phyloP scores from a whole-genome alignment of 805 yeast genomes.

The Saccharomycopsis sp. region DNA sequence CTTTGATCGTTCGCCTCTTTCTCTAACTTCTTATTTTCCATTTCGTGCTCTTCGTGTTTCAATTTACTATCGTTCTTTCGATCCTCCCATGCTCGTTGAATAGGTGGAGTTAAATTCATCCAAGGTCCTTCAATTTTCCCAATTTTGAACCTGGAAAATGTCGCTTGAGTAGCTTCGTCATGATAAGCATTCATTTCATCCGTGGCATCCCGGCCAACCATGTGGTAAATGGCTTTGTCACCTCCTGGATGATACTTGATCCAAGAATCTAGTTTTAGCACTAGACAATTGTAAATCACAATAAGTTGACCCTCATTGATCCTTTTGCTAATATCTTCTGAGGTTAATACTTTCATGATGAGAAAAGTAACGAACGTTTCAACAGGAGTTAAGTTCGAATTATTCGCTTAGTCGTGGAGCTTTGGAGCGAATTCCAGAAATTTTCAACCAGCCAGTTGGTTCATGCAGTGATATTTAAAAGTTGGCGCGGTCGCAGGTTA shows the following conservation, averaged over 20 bases:
- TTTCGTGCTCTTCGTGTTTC: too few relatives aligned
- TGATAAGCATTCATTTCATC: slow-evolving; percentile 89
- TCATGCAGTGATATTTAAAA: too few relatives aligned
- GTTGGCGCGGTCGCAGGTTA: too few relatives aligned
- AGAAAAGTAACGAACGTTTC: not conserved
- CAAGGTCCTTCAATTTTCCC: slow-evolving; percentile 61
- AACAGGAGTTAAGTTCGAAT: not conserved
- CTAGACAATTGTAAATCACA: slow-evolving; percentile 56
- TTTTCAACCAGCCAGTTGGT: too few relatives aligned
- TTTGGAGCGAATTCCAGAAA: too few relatives aligned
- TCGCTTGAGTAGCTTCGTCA: slow-evolving; percentile 44
- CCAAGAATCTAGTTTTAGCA: slow-evolving; percentile 66
- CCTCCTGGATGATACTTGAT: slow-evolving; percentile 81
- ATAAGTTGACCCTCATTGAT: slow-evolving; percentile 65
- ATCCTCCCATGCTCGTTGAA: slow-evolving; percentile 59
- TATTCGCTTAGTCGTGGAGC: too few relatives aligned
- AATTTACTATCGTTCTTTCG: slow-evolving; percentile 1
- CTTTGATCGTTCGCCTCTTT: slow-evolving; percentile 25
- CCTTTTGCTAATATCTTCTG: slow-evolving; percentile 45
- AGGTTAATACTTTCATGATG: slow-evolving; percentile 27
- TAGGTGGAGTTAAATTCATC: slow-evolving; percentile 78
- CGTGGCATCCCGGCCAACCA: slow-evolving; percentile 86
- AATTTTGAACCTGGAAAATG: slow-evolving; percentile 51
- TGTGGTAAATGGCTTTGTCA: slow-evolving; percentile 71
- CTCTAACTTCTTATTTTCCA: slow-evolving; percentile 5